Conservation (phyloP, 2,329 filamentous ascomycete genomes). For the Sporothrix pallida region DNA sequence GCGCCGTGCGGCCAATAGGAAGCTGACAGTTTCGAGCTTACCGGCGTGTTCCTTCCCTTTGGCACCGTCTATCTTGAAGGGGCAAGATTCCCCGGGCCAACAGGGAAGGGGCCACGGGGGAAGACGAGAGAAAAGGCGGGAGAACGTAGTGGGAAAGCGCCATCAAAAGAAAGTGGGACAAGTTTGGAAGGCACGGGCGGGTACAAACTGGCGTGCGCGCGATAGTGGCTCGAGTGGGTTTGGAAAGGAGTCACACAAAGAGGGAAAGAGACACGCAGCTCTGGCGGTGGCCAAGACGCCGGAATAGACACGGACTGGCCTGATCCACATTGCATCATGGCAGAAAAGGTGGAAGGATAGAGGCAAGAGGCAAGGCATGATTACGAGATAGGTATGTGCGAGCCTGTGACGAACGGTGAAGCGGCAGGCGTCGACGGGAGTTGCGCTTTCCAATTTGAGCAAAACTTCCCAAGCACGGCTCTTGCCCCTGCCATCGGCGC, state of each 20-base stretch:
- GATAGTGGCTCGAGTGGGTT: constrained; percentile 27
- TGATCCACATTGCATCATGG: constrained; percentile 29
- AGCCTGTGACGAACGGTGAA: neutral
- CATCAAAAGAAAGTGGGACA: neutral
- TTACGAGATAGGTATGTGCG: neutral
- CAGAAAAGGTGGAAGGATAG: neutral
- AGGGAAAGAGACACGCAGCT: constrained; percentile 6
- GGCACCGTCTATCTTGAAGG: constrained; percentile 28
- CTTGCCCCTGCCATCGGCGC: constrained; percentile 18
- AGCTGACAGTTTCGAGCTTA: constrained; percentile 28
- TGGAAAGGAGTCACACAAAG: constrained; percentile 17
- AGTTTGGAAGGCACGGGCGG: constrained; percentile 16
- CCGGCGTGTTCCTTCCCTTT: constrained; percentile 28
- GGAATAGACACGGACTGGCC: constrained; percentile 23
- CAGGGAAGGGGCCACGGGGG: constrained; percentile 16
- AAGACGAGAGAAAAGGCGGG: constrained; percentile 25
- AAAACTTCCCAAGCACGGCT: neutral
- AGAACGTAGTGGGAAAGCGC: neutral
- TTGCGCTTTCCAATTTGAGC: neutral
- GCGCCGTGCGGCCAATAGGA: constrained; percentile 31
- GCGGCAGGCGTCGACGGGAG: constrained; percentile 14
- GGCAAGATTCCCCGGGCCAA: constrained; percentile 31
- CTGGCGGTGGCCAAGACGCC: constrained; percentile 25
- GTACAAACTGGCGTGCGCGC: constrained; percentile 25
- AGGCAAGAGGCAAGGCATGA: neutral